Conservation (phyloP, 1,284 basidiomycete genomes). For the Cutaneotrichosporon dermatis region DNA sequence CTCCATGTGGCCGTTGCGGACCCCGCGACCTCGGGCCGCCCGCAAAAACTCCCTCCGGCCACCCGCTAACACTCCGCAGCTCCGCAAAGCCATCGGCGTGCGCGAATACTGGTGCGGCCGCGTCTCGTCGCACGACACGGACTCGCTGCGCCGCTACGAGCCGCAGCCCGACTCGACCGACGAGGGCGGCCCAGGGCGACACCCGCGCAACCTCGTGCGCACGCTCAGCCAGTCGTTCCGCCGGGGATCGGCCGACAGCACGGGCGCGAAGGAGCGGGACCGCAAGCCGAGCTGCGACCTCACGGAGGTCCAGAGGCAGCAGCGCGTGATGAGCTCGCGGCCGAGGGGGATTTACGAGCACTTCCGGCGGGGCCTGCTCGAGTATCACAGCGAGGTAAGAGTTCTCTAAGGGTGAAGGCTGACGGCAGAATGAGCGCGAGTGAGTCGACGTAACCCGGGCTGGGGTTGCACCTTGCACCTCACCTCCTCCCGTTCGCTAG, state of each 20-base stretch:
- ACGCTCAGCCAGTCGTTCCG: neutral
- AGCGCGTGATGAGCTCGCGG: constrained; percentile 24
- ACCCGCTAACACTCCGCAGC: constrained; percentile 13
- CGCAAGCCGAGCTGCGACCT: constrained; percentile 14
- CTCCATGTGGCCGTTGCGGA: too few relatives aligned
- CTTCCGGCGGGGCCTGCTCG: constrained; percentile 41
- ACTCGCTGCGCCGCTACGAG: neutral
- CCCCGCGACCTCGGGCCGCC: too few relatives aligned
- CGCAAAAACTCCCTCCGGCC: neutral
- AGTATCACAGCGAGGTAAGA: constrained; percentile 25
- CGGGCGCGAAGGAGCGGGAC: neutral
- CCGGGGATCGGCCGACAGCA: neutral
- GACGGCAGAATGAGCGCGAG: constrained; percentile 23
- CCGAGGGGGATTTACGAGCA: constrained; percentile 39
- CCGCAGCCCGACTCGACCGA: neutral
- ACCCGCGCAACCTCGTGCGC: neutral
- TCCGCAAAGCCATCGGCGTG: constrained; percentile 28
- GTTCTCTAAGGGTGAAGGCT: neutral
- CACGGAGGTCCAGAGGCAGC: constrained; percentile 26
- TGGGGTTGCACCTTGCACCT: too few relatives aligned
- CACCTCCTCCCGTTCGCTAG: too few relatives aligned
- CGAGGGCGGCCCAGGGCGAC: neutral
- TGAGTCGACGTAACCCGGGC: neutral
- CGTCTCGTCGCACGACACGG: constrained; percentile 9
- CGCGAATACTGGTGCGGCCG: constrained; percentile 41